A percentile compares a stretch with the other conserved stretches of the same genome.
phyloP scores from a whole-genome alignment of 2,329 filamentous ascomycete genomes.

The Colletotrichum gloeosporioides region DNA sequence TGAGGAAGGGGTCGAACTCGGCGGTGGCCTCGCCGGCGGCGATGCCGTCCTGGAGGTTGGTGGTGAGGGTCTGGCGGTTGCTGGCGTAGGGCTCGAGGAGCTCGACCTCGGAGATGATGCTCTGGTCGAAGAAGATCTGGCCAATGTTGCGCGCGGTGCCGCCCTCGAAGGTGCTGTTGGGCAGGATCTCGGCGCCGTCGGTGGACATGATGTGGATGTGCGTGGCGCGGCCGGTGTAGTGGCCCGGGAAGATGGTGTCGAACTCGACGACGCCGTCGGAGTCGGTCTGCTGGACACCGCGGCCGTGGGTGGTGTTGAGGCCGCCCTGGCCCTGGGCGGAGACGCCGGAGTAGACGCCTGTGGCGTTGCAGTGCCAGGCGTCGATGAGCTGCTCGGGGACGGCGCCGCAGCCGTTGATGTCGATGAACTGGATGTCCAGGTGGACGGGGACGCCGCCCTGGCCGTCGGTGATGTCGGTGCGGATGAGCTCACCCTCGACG shows the following conservation, averaged over 20 bases:
- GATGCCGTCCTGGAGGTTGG: slow-evolving; percentile 54
- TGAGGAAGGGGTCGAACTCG: slow-evolving; percentile 55
- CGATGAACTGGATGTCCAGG: slow-evolving; percentile 28
- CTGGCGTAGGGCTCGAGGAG: slow-evolving; percentile 48
- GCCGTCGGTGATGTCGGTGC: slow-evolving; percentile 47
- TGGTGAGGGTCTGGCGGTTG: slow-evolving; percentile 52
- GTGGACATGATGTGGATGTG: slow-evolving; percentile 53
- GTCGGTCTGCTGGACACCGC: slow-evolving; percentile 26
- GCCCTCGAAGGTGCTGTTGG: slow-evolving; percentile 37
- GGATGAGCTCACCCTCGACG: slow-evolving; percentile 49
- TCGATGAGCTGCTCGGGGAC: slow-evolving; percentile 24
- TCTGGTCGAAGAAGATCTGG: slow-evolving; percentile 20
- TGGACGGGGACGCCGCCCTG: slow-evolving; percentile 47
- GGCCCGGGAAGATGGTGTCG: slow-evolving; percentile 48
- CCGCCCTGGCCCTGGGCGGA: slow-evolving; percentile 25
- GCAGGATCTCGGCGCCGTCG: slow-evolving; percentile 35
- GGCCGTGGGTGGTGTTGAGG: slow-evolving; percentile 17
- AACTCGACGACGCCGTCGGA: slow-evolving; percentile 36
- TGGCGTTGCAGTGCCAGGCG: slow-evolving; percentile 34
- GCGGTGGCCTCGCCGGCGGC: slow-evolving; percentile 49
- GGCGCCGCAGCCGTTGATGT: slow-evolving; percentile 25
- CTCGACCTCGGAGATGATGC: slow-evolving; percentile 44
- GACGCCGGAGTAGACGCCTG: slow-evolving; percentile 46
- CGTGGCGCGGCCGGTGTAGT: slow-evolving; percentile 49
- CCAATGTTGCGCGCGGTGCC: slow-evolving; percentile 35